Percentiles rank a stretch among this genome's conserved stretches.
These are phyloP conservation scores for Suaeda aralocaspica DNA, from an alignment of 148 eudicot genomes.

Conservation along the genomic window DNA sequence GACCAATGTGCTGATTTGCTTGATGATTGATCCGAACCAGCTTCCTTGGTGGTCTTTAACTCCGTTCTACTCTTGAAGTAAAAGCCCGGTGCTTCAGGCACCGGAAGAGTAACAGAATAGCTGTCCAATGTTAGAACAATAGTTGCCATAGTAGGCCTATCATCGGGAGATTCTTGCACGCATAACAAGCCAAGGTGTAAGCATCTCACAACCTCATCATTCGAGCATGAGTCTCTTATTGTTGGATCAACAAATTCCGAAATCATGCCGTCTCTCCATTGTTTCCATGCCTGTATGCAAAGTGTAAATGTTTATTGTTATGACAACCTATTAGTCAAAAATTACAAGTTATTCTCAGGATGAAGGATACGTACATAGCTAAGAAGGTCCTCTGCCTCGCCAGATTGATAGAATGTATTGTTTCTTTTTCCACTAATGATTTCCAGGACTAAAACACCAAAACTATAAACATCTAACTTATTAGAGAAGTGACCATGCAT, in stretches of 20 bases:
- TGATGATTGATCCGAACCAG: constrained; percentile 6
- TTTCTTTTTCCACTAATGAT: constrained; percentile 39
- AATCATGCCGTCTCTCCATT: constrained; percentile 30
- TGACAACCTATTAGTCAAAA: not conserved
- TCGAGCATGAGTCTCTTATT: constrained; percentile 23
- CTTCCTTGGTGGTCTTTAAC: not conserved
- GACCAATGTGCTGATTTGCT: constrained; percentile 20
- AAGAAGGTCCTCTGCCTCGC: constrained; percentile 24
- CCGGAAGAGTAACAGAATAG: constrained; percentile 22
- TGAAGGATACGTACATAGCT: constrained; percentile 28
- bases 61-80: constrained; percentile 6
- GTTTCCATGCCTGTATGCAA: constrained; percentile 32
- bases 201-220: constrained; percentile 31
- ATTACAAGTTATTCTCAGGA: not conserved
- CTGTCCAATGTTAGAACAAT: constrained; percentile 27
- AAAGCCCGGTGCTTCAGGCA: constrained; percentile 30
- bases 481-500: constrained; percentile 32
- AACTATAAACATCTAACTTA: constrained; percentile 44
- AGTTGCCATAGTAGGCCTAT: constrained; percentile 38
- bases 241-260: constrained; percentile 29
- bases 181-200: constrained; percentile 44
- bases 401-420: constrained; percentile 4
- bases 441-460: constrained; percentile 37
- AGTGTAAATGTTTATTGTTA: not conserved
- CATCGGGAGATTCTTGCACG: constrained; percentile 30